Base-by-base conservation (phyloP, 805 yeast genomes). In the Cyberlindnera misumaiensis region DNA sequence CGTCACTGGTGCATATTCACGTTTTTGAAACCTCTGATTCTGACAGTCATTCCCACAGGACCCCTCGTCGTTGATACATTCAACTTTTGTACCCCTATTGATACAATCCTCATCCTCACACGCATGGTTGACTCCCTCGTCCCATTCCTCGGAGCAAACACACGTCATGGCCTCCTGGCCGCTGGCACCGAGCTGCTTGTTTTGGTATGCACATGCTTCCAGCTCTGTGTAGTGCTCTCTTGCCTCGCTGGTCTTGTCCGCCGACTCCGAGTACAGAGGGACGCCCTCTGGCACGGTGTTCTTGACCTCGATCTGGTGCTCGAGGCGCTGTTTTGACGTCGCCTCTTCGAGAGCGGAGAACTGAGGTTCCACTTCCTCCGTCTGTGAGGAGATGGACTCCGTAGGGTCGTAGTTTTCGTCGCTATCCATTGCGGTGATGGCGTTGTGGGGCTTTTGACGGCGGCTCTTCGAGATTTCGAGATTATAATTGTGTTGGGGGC, bases 41-140 rank as follows among this genome's bases (percentile, higher is more conserved):
- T 72, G 78, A 64, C 98, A 90, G 51, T 73, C 67, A 22, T 68
- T 66, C 25, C 96, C 95, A 60, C 97, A 90, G 5, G 62, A 42
- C 12, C 70, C 63, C 53, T 85, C 75, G 14, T 70, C 83, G 53
- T 81, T 75, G 3, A 79, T 73, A 72, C 98, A 90, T 61, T 90
- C 98, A 35, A 90, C 88, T 29, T 88, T 83, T 0, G 97, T 93
- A 36, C 88, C 73, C 36, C 97, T 65, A 61, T 90, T 90, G 52
- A 93, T 88, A 72, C 98, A 90, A 58, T 83, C 88, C 12, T 93
- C 81, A 24, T 82, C 85, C 26, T 79, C 85, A 70, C 98, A 90
- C 2, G 97, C 95, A 11, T 53, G 34, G 48, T 76, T 76, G 39
- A 63, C 65, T 6, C 51, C 52, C 1, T 65, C 73, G 17, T 63